Conservation (phyloP, 345 rosid genomes). For the Rubroshorea leprosula region DNA sequence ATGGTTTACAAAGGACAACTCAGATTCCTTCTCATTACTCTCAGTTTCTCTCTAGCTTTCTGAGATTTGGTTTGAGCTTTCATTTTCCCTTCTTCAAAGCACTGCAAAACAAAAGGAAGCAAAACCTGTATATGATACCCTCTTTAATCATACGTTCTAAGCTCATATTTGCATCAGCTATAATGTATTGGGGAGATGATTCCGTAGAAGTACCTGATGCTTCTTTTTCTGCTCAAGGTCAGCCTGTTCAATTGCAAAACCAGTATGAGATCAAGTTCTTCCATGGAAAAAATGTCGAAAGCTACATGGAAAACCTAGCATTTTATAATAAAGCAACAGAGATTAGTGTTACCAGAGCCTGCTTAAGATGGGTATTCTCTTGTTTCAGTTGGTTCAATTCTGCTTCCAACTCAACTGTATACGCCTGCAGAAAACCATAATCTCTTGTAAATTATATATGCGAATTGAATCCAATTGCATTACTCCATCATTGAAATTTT, state of each 20-base stretch:
- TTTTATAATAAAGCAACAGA: neutral
- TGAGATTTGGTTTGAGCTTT: slow-evolving; percentile 40
- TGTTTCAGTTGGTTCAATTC: slow-evolving; percentile 80
- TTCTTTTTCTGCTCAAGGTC: slow-evolving; percentile 67
- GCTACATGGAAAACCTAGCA: too few relatives aligned
- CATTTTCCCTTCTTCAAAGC: slow-evolving; percentile 45
- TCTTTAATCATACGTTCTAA: neutral
- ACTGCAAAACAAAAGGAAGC: slow-evolving; percentile 33
- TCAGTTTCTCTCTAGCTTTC: slow-evolving; percentile 44
- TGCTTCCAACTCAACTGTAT: slow-evolving; percentile 84
- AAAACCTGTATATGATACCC: neutral
- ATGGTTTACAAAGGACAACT: slow-evolving; percentile 47
- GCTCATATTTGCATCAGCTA: neutral
- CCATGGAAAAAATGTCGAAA: neutral
- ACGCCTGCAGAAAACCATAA: slow-evolving; percentile 49
- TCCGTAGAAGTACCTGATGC: slow-evolving; percentile 47
- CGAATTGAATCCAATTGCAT: too few relatives aligned
- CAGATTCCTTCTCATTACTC: slow-evolving; percentile 46
- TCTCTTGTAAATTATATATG: too few relatives aligned
- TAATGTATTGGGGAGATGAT: neutral
- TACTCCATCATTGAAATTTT: too few relatives aligned
- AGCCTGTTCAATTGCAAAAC: slow-evolving; percentile 29
- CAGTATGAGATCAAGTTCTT: neutral
- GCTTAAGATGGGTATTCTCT: slow-evolving; percentile 67
- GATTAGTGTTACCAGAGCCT: slow-evolving; percentile 45